Percentiles rank a stretch among this genome's conserved stretches.
Conservation (phyloP, 805 yeast species). For the Hagleromyces aurorensis region DNA sequence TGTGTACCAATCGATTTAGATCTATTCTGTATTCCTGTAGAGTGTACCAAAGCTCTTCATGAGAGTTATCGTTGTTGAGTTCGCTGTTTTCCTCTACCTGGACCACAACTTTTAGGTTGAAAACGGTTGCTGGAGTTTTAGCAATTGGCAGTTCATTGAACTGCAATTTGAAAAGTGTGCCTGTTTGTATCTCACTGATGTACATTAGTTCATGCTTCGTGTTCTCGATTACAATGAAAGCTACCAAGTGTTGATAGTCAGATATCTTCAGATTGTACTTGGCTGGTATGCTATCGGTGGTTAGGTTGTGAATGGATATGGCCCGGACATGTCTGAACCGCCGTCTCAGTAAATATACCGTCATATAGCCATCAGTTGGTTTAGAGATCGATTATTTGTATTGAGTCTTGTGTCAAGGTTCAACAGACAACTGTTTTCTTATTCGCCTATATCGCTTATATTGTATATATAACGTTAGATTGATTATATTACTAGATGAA, state of each 20-base stretch:
- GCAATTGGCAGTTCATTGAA: slow-evolving; percentile 23
- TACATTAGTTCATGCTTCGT: slow-evolving; percentile 14
- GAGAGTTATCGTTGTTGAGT: neutral
- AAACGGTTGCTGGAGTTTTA: slow-evolving; percentile 9
- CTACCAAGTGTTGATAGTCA: slow-evolving; percentile 10
- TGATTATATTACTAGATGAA: too few relatives aligned
- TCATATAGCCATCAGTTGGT: slow-evolving; percentile 7
- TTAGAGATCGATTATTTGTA: neutral
- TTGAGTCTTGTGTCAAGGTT: too few relatives aligned
- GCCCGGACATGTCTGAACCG: slow-evolving; percentile 25
- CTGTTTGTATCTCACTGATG: slow-evolving; percentile 24
- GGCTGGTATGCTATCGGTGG: slow-evolving; percentile 4
- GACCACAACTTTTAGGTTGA: slow-evolving; percentile 17
- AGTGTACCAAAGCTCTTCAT: slow-evolving; percentile 13
- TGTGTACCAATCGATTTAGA: slow-evolving; percentile 12
- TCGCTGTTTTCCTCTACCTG: slow-evolving; percentile 11
- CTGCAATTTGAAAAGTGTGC: slow-evolving; percentile 10
- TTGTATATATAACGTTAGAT: too few relatives aligned
- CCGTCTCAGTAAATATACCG: slow-evolving; percentile 11
- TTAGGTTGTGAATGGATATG: slow-evolving; percentile 16
- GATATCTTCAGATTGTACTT: slow-evolving; percentile 1
- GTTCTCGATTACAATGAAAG: slow-evolving; percentile 20
- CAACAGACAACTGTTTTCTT: too few relatives aligned
- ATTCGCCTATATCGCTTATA: too few relatives aligned
- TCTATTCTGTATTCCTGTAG: slow-evolving; percentile 11